A percentile compares a stretch with the other conserved stretches of the same genome.
These are phyloP conservation scores for Kodamaea fukazawae DNA, from an alignment of 805 yeast genomes.

Conservation along the genomic window DNA sequence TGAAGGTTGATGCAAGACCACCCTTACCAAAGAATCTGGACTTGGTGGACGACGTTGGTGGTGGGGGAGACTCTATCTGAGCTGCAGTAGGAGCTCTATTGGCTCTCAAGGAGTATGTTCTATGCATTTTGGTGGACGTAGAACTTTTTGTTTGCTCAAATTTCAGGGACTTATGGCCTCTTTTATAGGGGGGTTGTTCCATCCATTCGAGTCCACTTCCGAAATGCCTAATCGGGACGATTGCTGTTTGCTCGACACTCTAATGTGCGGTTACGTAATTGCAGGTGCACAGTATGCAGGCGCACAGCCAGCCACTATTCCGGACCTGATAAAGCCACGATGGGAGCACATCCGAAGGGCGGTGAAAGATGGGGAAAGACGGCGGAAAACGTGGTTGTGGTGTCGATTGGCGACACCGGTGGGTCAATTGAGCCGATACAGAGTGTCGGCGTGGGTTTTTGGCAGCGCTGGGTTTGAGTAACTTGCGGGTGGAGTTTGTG, in stretches of 20 bases:
- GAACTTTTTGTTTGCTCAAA: slow-evolving; percentile 3
- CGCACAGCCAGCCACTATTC: too few species aligned
- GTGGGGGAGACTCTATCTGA: slow-evolving; percentile 90
- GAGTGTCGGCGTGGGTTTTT: too few species aligned
- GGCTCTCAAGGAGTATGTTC: slow-evolving; percentile 96
- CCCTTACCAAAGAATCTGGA: slow-evolving; percentile 89
- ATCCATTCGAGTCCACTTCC: slow-evolving; percentile 3
- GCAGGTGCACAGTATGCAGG: too few species aligned
- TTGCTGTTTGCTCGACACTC: slow-evolving; percentile 8
- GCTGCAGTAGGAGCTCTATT: slow-evolving; percentile 96
- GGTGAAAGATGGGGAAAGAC: too few species aligned
- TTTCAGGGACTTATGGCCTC: slow-evolving; percentile 1
- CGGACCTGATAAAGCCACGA: too few species aligned
- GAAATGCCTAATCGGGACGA: slow-evolving; percentile 9
- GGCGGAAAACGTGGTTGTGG: too few species aligned
- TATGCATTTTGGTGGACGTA: slow-evolving; percentile 63
- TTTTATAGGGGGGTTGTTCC: slow-evolving; percentile 1
- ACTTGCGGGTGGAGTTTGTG: too few species aligned
- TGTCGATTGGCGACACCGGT: too few species aligned
- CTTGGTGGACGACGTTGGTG: slow-evolving; percentile 91
- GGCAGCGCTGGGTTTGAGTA: too few species aligned
- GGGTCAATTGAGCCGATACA: too few species aligned
- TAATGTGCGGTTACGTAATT: slow-evolving; percentile 4
- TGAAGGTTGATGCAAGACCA: slow-evolving; percentile 54
- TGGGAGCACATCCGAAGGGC: too few species aligned